Base-by-base conservation (phyloP, 1,139 yeast species). In the Spencermartinsiella ligniputridi region DNA sequence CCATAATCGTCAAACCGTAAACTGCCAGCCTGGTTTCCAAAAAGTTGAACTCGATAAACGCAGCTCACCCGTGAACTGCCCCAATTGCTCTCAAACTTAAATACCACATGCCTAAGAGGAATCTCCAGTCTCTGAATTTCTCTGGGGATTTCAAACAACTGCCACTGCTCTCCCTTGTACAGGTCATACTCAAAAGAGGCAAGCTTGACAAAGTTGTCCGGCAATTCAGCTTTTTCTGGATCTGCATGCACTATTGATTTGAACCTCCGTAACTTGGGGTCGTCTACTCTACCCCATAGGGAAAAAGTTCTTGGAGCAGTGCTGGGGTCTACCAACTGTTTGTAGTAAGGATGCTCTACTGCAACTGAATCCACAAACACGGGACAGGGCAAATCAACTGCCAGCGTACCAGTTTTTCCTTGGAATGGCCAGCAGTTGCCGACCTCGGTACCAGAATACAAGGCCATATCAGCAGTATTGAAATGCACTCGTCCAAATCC, bases 361-460 rank as follows among this genome's bases (percentile, higher is more conserved):
- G 63, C 60, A 13, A 66, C 47, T 13, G 61, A 62, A 3, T 61
- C 53, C 5, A 62, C 49, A 21, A 39, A 41, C 17, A 61, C 55
- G 9, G 50, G 49, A 4, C 52, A 49, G 1, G 66, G 59, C 27
- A 66, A 50, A 8, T 48, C 40, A 17, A 66, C 49, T 0, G 59
- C 68, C 29, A 66, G 49, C 6, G 45, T 52, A 9, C 69, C 70
- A 12, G 44, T 33, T 2, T 47, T 41, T 1, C 69, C 69, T 9
- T 57, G 52, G 41, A 66, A 58, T 19, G 69, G 62, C 70, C 70
- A 66, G 48, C 70, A 66, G 39, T 53, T 53, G 3, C 68, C 69
- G 2, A 56, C 52, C 12, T 55, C 50, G 16, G 50, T 47, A 2
- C 54, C 57, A 2, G 58, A 52, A 20, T 49, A 47, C 12, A 65